These are phyloP conservation scores for Luzula sylvatica DNA, from an alignment of 176 grass and related monocot genomes.

Conservation along the genomic window DNA sequence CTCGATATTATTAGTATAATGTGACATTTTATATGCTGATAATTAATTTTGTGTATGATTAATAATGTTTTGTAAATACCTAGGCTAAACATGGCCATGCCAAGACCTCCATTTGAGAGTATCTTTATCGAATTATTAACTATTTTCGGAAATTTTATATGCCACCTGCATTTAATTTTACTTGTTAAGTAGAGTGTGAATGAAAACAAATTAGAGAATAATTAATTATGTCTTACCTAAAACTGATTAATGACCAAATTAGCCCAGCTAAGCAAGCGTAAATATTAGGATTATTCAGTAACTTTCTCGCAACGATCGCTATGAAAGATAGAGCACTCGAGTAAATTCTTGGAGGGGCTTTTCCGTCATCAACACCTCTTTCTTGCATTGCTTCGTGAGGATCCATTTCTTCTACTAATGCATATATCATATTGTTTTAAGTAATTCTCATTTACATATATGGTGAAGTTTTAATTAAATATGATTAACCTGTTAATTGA, in stretches of 20 bases:
- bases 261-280: slow-evolving; percentile 55
- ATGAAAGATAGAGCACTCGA: slow-evolving; percentile 32
- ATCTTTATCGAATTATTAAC: slow-evolving; percentile 60
- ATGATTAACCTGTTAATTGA: slow-evolving; percentile 45
- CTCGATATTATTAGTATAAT: slow-evolving; percentile 5
- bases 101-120: slow-evolving; percentile 80
- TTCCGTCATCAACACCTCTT: slow-evolving; percentile 34
- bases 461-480: slow-evolving; percentile 17
- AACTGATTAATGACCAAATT: slow-evolving; percentile 69
- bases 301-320: slow-evolving; percentile 43
- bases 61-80: slow-evolving; percentile 26
- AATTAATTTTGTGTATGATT: slow-evolving; percentile 23
- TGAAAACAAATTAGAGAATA: background rate
- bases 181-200: background rate
- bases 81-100: slow-evolving; percentile 98
- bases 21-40: background rate
- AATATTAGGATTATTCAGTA: slow-evolving; percentile 73
- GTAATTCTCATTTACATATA: slow-evolving; percentile 10
- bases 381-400: slow-evolving; percentile 25
- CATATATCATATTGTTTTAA: too few relatives aligned
- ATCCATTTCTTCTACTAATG: slow-evolving; percentile 27
- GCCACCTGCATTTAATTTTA: slow-evolving; percentile 45
- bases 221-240: slow-evolving; percentile 41
- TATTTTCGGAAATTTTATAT: slow-evolving; percentile 41
- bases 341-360: slow-evolving; percentile 42